phyloP scores from a whole-genome alignment of 768 basidiomycete species.

The Cyclocybe cylindracea region DNA sequence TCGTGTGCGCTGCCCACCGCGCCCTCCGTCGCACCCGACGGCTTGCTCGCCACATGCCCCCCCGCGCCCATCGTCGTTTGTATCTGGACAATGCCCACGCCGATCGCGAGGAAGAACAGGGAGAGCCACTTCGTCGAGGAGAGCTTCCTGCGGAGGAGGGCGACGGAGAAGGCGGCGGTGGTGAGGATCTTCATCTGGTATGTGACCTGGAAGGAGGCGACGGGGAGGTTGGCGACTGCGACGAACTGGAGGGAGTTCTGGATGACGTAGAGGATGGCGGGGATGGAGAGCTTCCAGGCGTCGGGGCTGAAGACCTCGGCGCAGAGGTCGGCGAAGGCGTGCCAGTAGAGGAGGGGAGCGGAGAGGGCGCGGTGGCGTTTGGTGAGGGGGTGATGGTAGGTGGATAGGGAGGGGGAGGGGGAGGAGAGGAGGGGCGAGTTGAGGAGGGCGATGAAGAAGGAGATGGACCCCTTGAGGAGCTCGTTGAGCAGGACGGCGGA shows the following conservation, averaged over 20 bases:
- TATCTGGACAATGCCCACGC: conserved; percentile 94
- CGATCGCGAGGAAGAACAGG: conserved; percentile 84
- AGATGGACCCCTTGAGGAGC: conserved; percentile 90
- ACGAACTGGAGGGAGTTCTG: conserved; percentile 98
- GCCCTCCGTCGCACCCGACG: conserved; percentile 47
- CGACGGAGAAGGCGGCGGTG: conserved; percentile 90
- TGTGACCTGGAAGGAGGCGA: conserved; percentile 96
- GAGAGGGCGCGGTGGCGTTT: conserved; percentile 41
- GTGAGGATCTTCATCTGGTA: conserved; percentile 99
- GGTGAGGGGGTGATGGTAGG: conserved; percentile 35
- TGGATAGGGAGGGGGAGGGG: conserved; percentile 29
- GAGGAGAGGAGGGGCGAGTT: conserved; percentile 41
- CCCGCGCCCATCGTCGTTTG: conserved; percentile 53
- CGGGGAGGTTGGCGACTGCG: conserved; percentile 92
- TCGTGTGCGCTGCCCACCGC: conserved; percentile 72
- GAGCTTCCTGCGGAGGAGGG: conserved; percentile 76
- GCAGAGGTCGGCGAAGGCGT: conserved; percentile 57
- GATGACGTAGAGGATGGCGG: conserved; percentile 92
- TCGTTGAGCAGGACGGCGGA: conserved; percentile 95
- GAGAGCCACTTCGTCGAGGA: conserved; percentile 82
- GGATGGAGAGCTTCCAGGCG: conserved; percentile 98
- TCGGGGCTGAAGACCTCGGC: conserved; percentile 84
- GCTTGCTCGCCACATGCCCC: conserved; percentile 17
- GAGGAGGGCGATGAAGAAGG: conserved; percentile 80
- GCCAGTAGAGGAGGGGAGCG: conserved; percentile 44